Evolutionary conservation across 805 yeast genomes (phyloP).

Genomic region (Spathaspora sp.): DNA sequence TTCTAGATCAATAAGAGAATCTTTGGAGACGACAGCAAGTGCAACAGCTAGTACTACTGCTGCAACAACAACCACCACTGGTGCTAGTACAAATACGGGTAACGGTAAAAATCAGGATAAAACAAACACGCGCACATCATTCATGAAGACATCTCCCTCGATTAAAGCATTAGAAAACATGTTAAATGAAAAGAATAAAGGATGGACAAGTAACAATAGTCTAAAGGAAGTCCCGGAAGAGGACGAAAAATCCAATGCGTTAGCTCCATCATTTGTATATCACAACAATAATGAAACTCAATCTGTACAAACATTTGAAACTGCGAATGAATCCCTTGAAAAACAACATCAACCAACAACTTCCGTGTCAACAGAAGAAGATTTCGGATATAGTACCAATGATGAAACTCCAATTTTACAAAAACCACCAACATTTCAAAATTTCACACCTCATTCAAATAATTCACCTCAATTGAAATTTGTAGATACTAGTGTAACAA

Average conservation of each 20-base stretch:
- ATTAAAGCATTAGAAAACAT: conserved; percentile 38
- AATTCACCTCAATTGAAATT: conserved; percentile 9
- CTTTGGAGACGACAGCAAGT: conserved; percentile 3
- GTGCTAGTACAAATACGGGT: too few relatives aligned
- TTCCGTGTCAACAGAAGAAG: conserved; percentile 19
- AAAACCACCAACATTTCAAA: conserved; percentile 22
- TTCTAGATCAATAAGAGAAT: conserved; percentile 20
- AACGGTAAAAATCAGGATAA: not conserved
- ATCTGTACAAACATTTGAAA: conserved; percentile 25
- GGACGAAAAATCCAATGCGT: conserved; percentile 7
- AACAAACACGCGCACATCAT: conserved; percentile 14
- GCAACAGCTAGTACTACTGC: not conserved
- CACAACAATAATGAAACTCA: not conserved
- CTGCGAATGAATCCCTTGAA: conserved; percentile 16
- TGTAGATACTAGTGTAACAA: not conserved
- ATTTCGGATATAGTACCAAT: conserved; percentile 13
- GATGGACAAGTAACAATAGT: conserved; percentile 2
- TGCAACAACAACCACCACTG: too few relatives aligned
- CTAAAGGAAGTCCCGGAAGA: conserved; percentile 15
- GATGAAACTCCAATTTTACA: conserved; percentile 22
- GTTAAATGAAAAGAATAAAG: conserved; percentile 17
- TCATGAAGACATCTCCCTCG: conserved; percentile 38
- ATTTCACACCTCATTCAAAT: conserved; percentile 13
- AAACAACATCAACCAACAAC: not conserved
- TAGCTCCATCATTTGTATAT: not conserved